phyloP scores from a whole-genome alignment of 2,329 filamentous ascomycete species.

The Colletotrichum agaves region DNA sequence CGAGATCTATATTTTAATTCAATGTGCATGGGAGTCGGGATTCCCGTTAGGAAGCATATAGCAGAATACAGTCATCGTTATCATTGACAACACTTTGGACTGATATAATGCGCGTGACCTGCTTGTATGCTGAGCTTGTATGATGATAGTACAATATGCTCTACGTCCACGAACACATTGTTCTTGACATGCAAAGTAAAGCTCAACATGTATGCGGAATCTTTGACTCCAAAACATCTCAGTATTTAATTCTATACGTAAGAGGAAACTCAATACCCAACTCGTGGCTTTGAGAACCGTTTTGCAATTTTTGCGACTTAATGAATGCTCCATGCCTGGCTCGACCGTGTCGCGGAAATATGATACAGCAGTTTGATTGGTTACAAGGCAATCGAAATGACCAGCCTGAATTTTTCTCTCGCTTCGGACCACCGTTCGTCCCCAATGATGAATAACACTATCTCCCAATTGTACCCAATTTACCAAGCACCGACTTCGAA shows the following conservation, averaged over 20 bases:
- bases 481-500: conserved; percentile 94
- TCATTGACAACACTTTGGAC: no score
- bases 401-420: conserved; percentile 15
- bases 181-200: no score
- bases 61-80: background rate
- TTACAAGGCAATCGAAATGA: conserved; percentile 31
- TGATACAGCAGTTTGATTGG: conserved; percentile 31
- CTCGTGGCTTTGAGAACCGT: background rate
- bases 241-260: no score
- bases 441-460: background rate
- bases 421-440: conserved; percentile 12
- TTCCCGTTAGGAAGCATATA: background rate
- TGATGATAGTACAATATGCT: no score
- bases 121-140: no score
- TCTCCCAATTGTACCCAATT: conserved; percentile 34
- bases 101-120: no score
- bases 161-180: no score
- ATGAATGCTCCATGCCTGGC: conserved; percentile 13
- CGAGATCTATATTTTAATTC: background rate
- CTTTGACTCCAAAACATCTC: no score
- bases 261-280: background rate
- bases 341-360: conserved; percentile 25
- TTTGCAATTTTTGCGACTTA: background rate
- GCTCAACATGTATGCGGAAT: no score
- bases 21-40: no score